Evolutionary conservation across 1,284 basidiomycete genomes (phyloP).

Genomic region (Chondrostereum purpureum): DNA sequence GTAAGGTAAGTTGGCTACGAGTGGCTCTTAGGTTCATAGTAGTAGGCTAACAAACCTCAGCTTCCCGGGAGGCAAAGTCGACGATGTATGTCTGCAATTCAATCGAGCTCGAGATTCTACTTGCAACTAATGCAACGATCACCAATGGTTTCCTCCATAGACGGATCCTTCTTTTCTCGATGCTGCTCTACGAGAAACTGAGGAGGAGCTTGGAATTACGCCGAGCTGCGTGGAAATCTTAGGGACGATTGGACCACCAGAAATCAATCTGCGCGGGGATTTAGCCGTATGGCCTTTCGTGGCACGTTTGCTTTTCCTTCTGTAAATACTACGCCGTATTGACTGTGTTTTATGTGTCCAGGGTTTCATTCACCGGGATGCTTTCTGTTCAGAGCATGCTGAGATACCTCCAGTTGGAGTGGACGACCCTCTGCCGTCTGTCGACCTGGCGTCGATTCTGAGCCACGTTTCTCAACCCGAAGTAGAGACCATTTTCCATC

Average conservation of each 20-base stretch:
- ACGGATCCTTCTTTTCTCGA: slow-evolving; percentile 46
- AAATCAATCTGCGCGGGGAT: slow-evolving; percentile 49
- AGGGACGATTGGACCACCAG: slow-evolving; percentile 57
- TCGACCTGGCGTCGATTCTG: slow-evolving; percentile 45
- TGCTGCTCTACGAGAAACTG: slow-evolving; percentile 64
- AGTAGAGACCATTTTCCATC: slow-evolving; percentile 65
- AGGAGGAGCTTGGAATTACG: slow-evolving; percentile 64
- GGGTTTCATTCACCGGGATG: slow-evolving; percentile 53
- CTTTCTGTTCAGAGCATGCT: too few species aligned
- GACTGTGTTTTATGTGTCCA: slow-evolving; percentile 25
- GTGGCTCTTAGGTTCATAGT: neutral
- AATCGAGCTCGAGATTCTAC: too few species aligned
- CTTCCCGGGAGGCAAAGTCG: slow-evolving; percentile 74
- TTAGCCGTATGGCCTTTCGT: slow-evolving; percentile 70
- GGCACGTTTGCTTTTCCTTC: slow-evolving; percentile 37
- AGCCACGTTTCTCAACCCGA: slow-evolving; percentile 45
- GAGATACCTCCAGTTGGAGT: slow-evolving; percentile 14
- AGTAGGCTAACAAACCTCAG: slow-evolving; percentile 27
- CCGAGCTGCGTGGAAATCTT: slow-evolving; percentile 56
- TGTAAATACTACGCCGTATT: slow-evolving; percentile 8
- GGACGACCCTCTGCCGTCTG: slow-evolving; percentile 51
- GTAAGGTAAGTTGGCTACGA: slow-evolving; percentile 51
- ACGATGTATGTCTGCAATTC: slow-evolving; percentile 38
- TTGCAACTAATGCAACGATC: too few species aligned
- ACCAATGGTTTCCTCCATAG: slow-evolving; percentile 24